Conservation (phyloP, 2,329 filamentous ascomycete genomes). For the Phoma herbarum region DNA sequence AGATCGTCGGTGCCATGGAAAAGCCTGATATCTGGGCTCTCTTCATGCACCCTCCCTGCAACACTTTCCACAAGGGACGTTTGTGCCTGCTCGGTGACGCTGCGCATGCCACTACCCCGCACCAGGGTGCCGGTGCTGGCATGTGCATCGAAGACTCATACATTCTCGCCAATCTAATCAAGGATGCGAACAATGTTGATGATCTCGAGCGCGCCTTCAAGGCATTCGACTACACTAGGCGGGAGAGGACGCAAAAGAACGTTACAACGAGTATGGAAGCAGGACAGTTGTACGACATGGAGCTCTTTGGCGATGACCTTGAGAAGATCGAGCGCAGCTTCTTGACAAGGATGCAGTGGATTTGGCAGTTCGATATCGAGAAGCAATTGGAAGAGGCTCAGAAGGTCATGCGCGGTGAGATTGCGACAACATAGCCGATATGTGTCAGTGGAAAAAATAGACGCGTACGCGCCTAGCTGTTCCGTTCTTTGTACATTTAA, state of each 20-base stretch:
- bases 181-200: constrained; percentile 36
- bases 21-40: constrained; percentile 65
- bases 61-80: constrained; percentile 55
- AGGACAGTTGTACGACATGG: constrained; percentile 53
- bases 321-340: constrained; percentile 49
- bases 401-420: constrained; percentile 33
- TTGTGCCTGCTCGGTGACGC: constrained; percentile 65
- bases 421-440: constrained; percentile 14
- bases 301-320: constrained; percentile 50
- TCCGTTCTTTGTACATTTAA: neutral
- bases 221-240: constrained; percentile 41
- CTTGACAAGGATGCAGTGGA: constrained; percentile 48
- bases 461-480: neutral
- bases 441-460: neutral
- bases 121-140: constrained; percentile 65
- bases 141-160: constrained; percentile 65
- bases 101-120: constrained; percentile 64
- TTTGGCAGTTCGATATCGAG: constrained; percentile 54
- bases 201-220: constrained; percentile 48
- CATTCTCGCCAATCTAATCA: constrained; percentile 41
- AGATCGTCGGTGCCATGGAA: constrained; percentile 54
- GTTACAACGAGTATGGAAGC: constrained; percentile 43
- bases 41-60: constrained; percentile 62
- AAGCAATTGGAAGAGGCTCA: constrained; percentile 46
- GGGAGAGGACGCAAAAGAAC: constrained; percentile 41